Evolutionary conservation across 2,329 filamentous ascomycete genomes (phyloP).

Genomic region (Neonectria ditissima): DNA sequence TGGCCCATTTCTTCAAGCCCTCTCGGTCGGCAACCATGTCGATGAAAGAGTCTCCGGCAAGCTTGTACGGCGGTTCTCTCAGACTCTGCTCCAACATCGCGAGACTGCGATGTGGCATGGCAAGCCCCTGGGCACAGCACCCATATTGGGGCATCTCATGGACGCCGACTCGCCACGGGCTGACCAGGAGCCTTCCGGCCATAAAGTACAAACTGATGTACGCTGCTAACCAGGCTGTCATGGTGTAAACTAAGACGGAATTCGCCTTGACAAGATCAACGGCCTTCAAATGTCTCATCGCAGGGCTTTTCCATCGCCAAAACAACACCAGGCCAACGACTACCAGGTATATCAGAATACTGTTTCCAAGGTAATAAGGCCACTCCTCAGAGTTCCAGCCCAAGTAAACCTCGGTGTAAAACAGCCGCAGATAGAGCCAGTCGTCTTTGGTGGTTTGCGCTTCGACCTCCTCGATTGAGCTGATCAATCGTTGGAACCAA

Average conservation of each 20-base stretch:
- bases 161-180: conserved; percentile 40
- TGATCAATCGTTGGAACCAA: conserved; percentile 44
- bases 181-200: conserved; percentile 44
- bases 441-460: conserved; percentile 24
- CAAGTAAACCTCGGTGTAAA: conserved; percentile 51
- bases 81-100: conserved; percentile 34
- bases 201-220: conserved; percentile 46
- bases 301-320: conserved; percentile 21
- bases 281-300: conserved; percentile 23
- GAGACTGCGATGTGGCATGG: conserved; percentile 46
- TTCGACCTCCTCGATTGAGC: conserved; percentile 40
- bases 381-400: conserved; percentile 53
- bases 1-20: conserved; percentile 47
- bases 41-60: conserved; percentile 48
- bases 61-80: conserved; percentile 31
- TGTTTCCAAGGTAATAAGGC: conserved; percentile 39
- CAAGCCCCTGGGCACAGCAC: conserved; percentile 51
- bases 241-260: conserved; percentile 10
- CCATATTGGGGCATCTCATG: conserved; percentile 51
- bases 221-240: conserved; percentile 42
- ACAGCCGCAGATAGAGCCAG: conserved; percentile 51
- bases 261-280: conserved; percentile 25
- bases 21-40: conserved; percentile 44
- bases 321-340: conserved; percentile 28
- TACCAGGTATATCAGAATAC: conserved; percentile 35